A percentile compares a stretch with the other conserved stretches of the same genome.
These are phyloP conservation scores for Zopfia rhizophila DNA, from an alignment of 2,329 filamentous ascomycete genomes.

Conservation along the genomic window DNA sequence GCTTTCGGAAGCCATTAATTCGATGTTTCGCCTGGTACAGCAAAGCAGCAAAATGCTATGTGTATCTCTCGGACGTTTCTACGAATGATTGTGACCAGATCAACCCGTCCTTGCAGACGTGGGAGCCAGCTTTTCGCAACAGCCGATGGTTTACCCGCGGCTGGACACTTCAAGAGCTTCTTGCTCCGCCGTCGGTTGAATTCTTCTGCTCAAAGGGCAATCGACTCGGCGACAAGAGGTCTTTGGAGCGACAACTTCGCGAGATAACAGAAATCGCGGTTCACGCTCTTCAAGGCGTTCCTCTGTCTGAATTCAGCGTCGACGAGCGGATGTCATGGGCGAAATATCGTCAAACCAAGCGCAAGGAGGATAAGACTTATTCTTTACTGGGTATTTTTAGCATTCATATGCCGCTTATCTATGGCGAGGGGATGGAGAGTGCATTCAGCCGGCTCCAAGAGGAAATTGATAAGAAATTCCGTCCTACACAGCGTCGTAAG, in stretches of 20 bases:
- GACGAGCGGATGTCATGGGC: conserved; percentile 37
- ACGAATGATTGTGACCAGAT: not conserved
- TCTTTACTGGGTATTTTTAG: conserved; percentile 36
- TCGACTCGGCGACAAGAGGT: conserved; percentile 17
- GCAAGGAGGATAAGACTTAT: conserved; percentile 34
- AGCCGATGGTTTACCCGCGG: conserved; percentile 12
- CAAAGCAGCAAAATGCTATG: not conserved
- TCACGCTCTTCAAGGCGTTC: conserved; percentile 11
- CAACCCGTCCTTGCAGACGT: not conserved
- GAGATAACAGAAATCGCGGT: conserved; percentile 16
- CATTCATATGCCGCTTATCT: conserved; percentile 28
- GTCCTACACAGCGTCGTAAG: no score
- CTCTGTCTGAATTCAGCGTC: conserved; percentile 22
- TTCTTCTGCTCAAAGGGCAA: conserved; percentile 25
- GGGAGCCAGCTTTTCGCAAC: conserved; percentile 17
- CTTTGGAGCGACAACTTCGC: conserved; percentile 7
- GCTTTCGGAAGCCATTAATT: no score
- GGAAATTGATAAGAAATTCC: no score
- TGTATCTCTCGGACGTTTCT: not conserved
- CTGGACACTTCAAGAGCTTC: conserved; percentile 24
- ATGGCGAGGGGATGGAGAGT: conserved; percentile 28
- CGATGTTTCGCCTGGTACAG: not conserved
- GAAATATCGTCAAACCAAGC: conserved; percentile 28
- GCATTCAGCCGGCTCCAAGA: conserved; percentile 22
- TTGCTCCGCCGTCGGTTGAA: conserved; percentile 26